Conservation (phyloP, 768 basidiomycete genomes). For the Russula vinacea region DNA sequence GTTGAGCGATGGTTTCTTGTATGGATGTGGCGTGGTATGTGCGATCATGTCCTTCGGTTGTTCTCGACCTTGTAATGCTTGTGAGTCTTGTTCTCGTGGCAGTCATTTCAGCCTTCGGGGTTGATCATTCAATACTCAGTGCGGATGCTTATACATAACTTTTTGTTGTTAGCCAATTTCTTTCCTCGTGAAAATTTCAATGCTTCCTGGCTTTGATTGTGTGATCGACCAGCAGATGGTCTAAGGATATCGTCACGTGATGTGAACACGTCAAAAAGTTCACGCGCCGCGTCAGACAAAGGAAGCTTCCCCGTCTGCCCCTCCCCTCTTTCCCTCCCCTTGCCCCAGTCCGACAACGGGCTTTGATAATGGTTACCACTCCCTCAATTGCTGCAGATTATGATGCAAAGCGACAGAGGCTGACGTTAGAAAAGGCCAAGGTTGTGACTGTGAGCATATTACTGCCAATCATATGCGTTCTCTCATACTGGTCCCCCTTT, state of each 20-base stretch:
- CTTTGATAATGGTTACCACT: conserved; percentile 22
- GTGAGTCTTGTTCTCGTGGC: conserved; percentile 13
- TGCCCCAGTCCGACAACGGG: neutral
- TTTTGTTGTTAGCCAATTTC: neutral
- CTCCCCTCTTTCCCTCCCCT: neutral
- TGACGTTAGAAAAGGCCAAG: conserved; percentile 52
- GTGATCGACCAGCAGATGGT: neutral
- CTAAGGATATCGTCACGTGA: conserved; percentile 21
- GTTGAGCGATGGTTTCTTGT: neutral
- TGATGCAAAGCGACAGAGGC: conserved; percentile 43
- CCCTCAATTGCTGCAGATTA: conserved; percentile 10
- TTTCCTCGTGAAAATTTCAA: neutral
- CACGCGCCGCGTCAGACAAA: conserved; percentile 17
- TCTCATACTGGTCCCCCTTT: neutral
- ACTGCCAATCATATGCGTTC: neutral
- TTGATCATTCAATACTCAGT: neutral
- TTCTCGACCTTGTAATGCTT: conserved; percentile 5
- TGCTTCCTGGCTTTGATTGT: neutral
- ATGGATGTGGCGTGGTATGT: conserved; percentile 7
- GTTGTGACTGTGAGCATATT: conserved; percentile 49
- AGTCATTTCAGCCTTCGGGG: neutral
- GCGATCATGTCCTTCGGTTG: neutral
- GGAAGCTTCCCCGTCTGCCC: neutral
- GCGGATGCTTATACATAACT: neutral
- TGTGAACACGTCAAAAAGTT: conserved; percentile 28